Evolutionary conservation across 768 basidiomycete genomes (phyloP).

Genomic region (Suillus fuscotomentosus): DNA sequence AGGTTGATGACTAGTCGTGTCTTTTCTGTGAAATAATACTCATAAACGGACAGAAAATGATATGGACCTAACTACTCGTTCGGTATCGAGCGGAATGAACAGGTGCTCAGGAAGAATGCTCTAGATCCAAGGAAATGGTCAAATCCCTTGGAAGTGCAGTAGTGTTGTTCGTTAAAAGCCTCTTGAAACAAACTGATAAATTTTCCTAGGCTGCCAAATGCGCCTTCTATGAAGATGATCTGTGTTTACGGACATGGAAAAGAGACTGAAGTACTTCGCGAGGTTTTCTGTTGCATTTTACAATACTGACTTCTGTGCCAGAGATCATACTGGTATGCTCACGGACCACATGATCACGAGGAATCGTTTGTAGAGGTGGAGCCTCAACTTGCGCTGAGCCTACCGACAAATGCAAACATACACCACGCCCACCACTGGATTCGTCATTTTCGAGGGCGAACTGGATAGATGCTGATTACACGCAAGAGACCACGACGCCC

Average conservation of each 20-base stretch:
- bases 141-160: constrained; percentile 86
- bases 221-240: constrained; percentile 89
- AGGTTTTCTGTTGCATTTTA: constrained; percentile 4
- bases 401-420: constrained; percentile 37
- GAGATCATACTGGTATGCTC: constrained; percentile 56
- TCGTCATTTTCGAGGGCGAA: constrained; percentile 55
- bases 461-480: constrained; percentile 87
- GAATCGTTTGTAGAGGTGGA: constrained; percentile 48
- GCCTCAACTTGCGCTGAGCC: constrained; percentile 46
- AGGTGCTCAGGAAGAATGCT: constrained; percentile 61
- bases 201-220: constrained; percentile 67
- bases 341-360: constrained; percentile 67
- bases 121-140: constrained; percentile 84
- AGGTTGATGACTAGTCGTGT: constrained; percentile 41
- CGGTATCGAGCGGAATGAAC: constrained; percentile 79
- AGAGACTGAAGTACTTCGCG: constrained; percentile 74
- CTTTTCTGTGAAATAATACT: neutral
- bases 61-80: constrained; percentile 82
- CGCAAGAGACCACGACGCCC: constrained; percentile 57
- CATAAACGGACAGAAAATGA: constrained; percentile 62
- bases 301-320: neutral
- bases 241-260: constrained; percentile 97
- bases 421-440: constrained; percentile 47
- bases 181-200: constrained; percentile 2
- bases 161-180: constrained; percentile 1